Evolutionary conservation across 805 yeast species (phyloP), one percentile per base, ranked within the genome.

Genomic region (Zygotorulaspora florentina): DNA sequence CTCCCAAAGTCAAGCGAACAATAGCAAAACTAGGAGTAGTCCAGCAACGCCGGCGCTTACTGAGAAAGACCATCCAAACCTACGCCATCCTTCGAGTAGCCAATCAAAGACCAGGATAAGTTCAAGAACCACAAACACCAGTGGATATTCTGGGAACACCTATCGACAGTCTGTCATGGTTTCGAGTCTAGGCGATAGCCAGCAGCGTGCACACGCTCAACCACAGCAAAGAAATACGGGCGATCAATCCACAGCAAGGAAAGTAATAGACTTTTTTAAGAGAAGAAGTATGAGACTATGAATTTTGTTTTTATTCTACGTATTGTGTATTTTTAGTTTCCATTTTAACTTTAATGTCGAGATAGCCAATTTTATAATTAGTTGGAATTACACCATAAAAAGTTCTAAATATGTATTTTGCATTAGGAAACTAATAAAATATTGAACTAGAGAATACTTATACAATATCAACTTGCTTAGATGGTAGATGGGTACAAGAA

Each of bases 401-500:
- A 46, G 38, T 20, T 29, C 34, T 36, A 40, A 34, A 45, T 47
- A 45, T 45, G 45, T 45, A 47, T 35, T 35, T 47, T 47, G 51
- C 51, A 47, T 47, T 47, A 44, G 40, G 36, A 47, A 39, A 45
- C 39, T 35, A 49, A 40, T 35, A 26, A 39, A 39, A 16, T 12
- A 12, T 40, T 20, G 29, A 30, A 33, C 33, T 41, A 31, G 42
- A 45, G 48, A 37, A 28, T 53, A 55, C 57, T 51, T 55, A 55
- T 51, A 53, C 58, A 53, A 51, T 40, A 37, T 33, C 48, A 45
- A 41, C 55, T 42, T 51, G 49, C 44, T 85, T 91, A 91, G 87
- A 91, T 93, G 96, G 85, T 90, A 64, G 98, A 91, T 80, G 99
- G 99, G 87, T 91, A 91, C 77, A 91, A 90, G 96, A 93, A 89